Conservation (phyloP, 306 rosid genomes). For the Corylus avellana region DNA sequence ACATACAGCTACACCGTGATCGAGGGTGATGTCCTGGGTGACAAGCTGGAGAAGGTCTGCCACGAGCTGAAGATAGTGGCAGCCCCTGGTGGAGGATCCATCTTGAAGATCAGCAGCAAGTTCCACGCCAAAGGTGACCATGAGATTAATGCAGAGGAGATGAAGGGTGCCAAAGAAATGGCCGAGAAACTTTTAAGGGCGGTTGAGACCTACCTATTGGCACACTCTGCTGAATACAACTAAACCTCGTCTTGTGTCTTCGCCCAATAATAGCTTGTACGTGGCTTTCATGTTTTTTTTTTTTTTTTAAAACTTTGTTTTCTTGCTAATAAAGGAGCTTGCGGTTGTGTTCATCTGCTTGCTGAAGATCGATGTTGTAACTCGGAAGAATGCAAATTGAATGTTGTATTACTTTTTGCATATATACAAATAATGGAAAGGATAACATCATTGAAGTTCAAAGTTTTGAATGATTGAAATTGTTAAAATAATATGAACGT, state of each 20-base stretch:
- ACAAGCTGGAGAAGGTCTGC: constrained; percentile 41
- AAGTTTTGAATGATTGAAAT: too few relatives aligned
- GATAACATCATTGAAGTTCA: too few relatives aligned
- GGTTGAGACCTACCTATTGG: constrained; percentile 33
- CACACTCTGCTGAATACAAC: constrained; percentile 28
- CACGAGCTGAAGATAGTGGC: constrained; percentile 37
- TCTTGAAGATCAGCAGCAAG: constrained; percentile 36
- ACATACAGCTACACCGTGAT: constrained; percentile 38
- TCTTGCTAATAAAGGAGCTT: background rate
- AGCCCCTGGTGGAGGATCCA: constrained; percentile 39
- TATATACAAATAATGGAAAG: too few relatives aligned
- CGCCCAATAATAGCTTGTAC: background rate
- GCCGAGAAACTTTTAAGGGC: constrained; percentile 42
- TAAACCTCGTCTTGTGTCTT: background rate
- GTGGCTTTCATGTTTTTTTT: background rate
- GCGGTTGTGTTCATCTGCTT: background rate
- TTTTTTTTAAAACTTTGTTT: too few relatives aligned
- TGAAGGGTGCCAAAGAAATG: constrained; percentile 48
- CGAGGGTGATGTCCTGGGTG: constrained; percentile 41
- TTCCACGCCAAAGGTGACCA: constrained; percentile 41
- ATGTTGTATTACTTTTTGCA: background rate
- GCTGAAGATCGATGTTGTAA: background rate
- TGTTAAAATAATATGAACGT: too few relatives aligned
- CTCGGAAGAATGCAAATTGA: background rate
- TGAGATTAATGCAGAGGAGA: constrained; percentile 25